These are phyloP conservation scores for Hymenoscyphus salicellus DNA, from an alignment of 2,329 filamentous ascomycete species.

Conservation along the genomic window DNA sequence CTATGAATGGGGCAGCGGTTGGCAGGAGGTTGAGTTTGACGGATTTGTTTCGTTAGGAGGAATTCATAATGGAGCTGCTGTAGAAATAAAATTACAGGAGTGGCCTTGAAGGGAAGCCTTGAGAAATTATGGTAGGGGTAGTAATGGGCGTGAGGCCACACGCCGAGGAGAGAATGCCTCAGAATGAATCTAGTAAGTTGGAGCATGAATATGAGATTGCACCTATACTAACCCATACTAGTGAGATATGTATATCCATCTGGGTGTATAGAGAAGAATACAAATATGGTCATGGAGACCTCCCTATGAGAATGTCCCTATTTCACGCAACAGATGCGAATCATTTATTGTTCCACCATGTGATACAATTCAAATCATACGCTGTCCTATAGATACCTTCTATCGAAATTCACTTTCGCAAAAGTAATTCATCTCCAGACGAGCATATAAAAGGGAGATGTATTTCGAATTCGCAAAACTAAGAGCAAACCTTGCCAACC, in stretches of 20 bases:
- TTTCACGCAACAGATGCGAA: not conserved
- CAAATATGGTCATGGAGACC: not conserved
- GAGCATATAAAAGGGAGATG: too few relatives aligned
- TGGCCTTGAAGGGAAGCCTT: not conserved
- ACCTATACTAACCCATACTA: not conserved
- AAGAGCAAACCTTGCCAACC: too few relatives aligned
- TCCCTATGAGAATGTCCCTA: not conserved
- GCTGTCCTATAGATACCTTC: too few relatives aligned
- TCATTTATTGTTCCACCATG: too few relatives aligned
- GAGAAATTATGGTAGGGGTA: not conserved
- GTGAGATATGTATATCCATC: not conserved
- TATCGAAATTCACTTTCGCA: too few relatives aligned
- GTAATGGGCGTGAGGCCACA: not conserved
- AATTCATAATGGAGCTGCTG: not conserved
- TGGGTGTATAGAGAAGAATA: not conserved
- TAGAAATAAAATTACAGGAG: not conserved
- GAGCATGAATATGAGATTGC: not conserved
- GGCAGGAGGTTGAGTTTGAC: slow-evolving; percentile 32
- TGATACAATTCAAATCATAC: too few relatives aligned
- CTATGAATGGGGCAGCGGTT: slow-evolving; percentile 7
- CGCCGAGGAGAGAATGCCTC: not conserved
- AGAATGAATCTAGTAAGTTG: not conserved
- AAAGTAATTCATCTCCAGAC: too few relatives aligned
- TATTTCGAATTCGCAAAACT: too few relatives aligned
- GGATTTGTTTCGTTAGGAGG: slow-evolving; percentile 25